Evolutionary conservation across 768 basidiomycete species (phyloP).

Genomic region (Leccinum obscurum): DNA sequence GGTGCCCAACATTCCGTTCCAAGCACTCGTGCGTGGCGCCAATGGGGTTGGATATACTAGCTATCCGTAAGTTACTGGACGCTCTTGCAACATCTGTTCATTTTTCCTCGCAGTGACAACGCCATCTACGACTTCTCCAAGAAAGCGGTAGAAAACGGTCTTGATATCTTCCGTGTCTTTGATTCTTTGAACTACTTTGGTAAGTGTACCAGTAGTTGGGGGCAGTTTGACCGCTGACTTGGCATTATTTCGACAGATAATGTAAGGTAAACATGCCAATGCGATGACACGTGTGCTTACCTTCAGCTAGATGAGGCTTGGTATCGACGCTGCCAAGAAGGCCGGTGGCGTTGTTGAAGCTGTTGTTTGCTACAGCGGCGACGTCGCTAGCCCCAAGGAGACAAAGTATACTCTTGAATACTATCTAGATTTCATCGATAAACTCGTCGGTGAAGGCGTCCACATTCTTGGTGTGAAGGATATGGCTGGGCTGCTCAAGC

Average conservation of each 20-base stretch:
- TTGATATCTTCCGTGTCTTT: conserved; percentile 99
- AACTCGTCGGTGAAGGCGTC: conserved; percentile 92
- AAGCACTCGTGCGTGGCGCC: conserved; percentile 97
- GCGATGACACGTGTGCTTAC: conserved; percentile 14
- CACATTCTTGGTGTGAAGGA: conserved; percentile 98
- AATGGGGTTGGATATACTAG: conserved; percentile 99
- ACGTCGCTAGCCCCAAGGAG: conserved; percentile 92
- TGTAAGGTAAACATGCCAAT: conserved; percentile 39
- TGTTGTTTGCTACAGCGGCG: conserved; percentile 97
- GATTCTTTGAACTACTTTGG: conserved; percentile 99
- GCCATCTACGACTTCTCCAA: conserved; percentile 99
- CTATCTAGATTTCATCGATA: conserved; percentile 93
- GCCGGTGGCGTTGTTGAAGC: conserved; percentile 98
- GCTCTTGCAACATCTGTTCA: conserved; percentile 5
- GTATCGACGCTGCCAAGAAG: conserved; percentile 99
- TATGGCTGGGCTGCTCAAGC: conserved; percentile 97
- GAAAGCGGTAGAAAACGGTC: conserved; percentile 98
- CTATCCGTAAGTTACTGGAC: conserved; percentile 71
- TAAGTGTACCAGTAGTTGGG: conserved; percentile 35
- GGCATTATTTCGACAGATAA: conserved; percentile 52
- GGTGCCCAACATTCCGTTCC: conserved; percentile 98
- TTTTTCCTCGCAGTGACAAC: conserved; percentile 65
- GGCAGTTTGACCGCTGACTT: conserved; percentile 5
- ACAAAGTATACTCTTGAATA: conserved; percentile 97
- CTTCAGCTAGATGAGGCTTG: conserved; percentile 79